Percentiles rank a stretch among this genome's conserved stretches.
These are phyloP conservation scores for Malassezia equina DNA, from an alignment of 1,284 basidiomycete species.

Conservation along the genomic window DNA sequence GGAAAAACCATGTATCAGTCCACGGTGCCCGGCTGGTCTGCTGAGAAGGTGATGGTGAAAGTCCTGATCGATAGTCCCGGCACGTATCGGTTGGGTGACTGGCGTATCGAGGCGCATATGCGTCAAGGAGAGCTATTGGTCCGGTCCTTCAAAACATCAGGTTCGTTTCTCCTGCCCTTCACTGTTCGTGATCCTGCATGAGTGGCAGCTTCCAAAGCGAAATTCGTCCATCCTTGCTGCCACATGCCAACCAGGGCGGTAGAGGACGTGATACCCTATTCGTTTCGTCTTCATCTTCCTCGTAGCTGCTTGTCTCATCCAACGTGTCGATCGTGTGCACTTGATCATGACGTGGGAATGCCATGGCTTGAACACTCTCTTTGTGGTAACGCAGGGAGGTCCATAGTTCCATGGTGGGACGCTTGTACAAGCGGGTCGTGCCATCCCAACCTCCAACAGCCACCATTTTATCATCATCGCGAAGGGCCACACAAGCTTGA, in stretches of 20 bases:
- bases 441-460: slow-evolving; percentile 15
- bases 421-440: neutral
- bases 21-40: neutral
- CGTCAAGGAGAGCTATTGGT: neutral
- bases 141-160: neutral
- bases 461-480: neutral
- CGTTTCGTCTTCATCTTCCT: neutral
- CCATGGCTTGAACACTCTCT: slow-evolving; percentile 6
- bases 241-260: neutral
- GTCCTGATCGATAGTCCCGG: slow-evolving; percentile 1
- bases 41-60: neutral
- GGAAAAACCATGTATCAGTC: neutral
- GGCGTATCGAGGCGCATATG: slow-evolving; percentile 1
- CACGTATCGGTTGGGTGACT: slow-evolving; percentile 10
- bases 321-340: neutral
- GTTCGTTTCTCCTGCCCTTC: neutral
- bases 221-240: slow-evolving; percentile 15
- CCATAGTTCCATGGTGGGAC: neutral
- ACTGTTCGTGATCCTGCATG: neutral
- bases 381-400: slow-evolving; percentile 10
- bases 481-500: slow-evolving; percentile 9
- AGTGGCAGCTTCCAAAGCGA: slow-evolving; percentile 12
- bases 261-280: neutral
- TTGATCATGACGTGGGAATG: neutral
- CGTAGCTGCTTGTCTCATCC: slow-evolving; percentile 3